A percentile compares a stretch with the other conserved stretches of the same genome.
phyloP scores from a whole-genome alignment of 257 asterid genomes.

The Fraxinus anomala region DNA sequence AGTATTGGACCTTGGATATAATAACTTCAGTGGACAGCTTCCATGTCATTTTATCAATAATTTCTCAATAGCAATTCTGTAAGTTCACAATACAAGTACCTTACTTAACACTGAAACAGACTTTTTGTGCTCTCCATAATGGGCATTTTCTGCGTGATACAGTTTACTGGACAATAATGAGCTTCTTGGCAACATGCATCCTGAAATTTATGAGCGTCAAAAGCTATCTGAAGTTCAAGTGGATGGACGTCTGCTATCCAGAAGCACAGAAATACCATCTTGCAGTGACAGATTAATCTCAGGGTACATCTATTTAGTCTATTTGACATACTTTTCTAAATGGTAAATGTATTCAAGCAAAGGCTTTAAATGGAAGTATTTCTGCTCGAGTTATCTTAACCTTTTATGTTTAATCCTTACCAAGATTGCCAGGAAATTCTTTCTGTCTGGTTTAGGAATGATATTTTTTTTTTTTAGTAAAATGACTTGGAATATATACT shows the following conservation, averaged over 20 bases:
- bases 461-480: too few species aligned
- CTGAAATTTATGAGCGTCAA: constrained; percentile 54
- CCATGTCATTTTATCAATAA: constrained; percentile 60
- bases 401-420: too few species aligned
- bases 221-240: constrained; percentile 61
- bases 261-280: constrained; percentile 27
- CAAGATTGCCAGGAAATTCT: neutral
- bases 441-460: neutral
- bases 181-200: constrained; percentile 38
- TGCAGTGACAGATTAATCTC: constrained; percentile 34
- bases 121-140: constrained; percentile 13
- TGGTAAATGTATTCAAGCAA: neutral
- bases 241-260: constrained; percentile 42
- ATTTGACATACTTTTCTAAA: neutral
- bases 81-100: constrained; percentile 31
- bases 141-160: constrained; percentile 25
- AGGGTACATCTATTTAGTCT: constrained; percentile 40
- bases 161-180: constrained; percentile 78
- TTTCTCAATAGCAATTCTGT: constrained; percentile 56
- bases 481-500: neutral
- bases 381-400: neutral
- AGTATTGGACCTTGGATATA: constrained; percentile 74
- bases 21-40: constrained; percentile 76
- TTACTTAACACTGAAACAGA: neutral
- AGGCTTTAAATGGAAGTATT: neutral